Evolutionary conservation across 2,329 filamentous ascomycete genomes (phyloP).

Genomic region (Allantophomopsis lycopodina): DNA sequence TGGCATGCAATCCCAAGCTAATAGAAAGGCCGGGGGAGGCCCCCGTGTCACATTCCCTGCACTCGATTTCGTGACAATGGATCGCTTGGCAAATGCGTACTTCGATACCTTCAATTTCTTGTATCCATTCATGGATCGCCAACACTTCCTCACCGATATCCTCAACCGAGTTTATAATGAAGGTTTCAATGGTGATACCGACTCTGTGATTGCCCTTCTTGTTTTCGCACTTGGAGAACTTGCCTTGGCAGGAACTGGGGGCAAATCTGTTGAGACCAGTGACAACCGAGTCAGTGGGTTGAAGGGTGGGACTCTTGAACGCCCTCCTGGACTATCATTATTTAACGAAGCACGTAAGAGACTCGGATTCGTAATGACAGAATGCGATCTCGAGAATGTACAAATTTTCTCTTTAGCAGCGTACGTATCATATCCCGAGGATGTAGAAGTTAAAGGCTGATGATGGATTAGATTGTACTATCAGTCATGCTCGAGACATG

Average conservation of each 20-base stretch:
- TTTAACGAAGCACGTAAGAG: constrained; percentile 49
- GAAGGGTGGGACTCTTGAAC: constrained; percentile 31
- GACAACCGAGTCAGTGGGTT: constrained; percentile 35
- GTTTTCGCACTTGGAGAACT: constrained; percentile 45
- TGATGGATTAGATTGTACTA: constrained; percentile 30
- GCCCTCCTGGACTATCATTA: constrained; percentile 40
- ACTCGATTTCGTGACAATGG: constrained; percentile 34
- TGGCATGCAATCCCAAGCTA: constrained; percentile 17
- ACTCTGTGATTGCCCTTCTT: constrained; percentile 38
- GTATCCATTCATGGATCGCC: constrained; percentile 43
- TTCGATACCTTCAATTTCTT: constrained; percentile 46
- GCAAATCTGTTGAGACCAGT: constrained; percentile 27
- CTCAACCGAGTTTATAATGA: constrained; percentile 29
- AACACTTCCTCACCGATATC: constrained; percentile 33
- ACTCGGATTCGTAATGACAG: constrained; percentile 41
- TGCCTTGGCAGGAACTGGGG: constrained; percentile 34
- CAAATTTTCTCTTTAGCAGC: constrained; percentile 43
- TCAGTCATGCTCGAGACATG: constrained; percentile 33
- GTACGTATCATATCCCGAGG: constrained; percentile 19
- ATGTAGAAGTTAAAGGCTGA: background rate
- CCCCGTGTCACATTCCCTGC: constrained; percentile 14
- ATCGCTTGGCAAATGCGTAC: constrained; percentile 35
- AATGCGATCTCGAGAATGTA: constrained; percentile 42
- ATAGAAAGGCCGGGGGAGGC: constrained; percentile 10
- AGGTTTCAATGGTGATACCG: constrained; percentile 33